These are phyloP conservation scores for Colletotrichum lupini DNA, from an alignment of 2,329 filamentous ascomycete genomes.

Conservation along the genomic window DNA sequence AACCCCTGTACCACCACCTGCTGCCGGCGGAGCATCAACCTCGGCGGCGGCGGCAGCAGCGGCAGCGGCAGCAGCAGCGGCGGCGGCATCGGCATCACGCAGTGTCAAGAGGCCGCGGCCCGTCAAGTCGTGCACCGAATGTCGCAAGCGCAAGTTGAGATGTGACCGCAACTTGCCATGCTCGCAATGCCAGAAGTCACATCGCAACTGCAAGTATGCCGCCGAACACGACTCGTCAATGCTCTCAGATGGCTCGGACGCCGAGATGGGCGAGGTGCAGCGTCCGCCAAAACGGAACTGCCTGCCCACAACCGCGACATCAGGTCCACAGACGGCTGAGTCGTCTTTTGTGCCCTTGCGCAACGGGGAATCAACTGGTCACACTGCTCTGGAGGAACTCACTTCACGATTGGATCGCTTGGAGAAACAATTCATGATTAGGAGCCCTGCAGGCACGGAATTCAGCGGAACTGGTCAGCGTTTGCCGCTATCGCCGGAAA, in stretches of 20 bases:
- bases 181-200: slow-evolving; percentile 68
- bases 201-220: slow-evolving; percentile 63
- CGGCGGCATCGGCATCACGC: slow-evolving; percentile 40
- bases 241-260: slow-evolving; percentile 62
- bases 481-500: slow-evolving; percentile 49
- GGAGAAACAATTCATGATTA: slow-evolving; percentile 60
- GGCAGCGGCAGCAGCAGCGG: slow-evolving; percentile 8
- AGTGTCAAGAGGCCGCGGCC: slow-evolving; percentile 65
- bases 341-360: slow-evolving; percentile 31
- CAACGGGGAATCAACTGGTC: slow-evolving; percentile 44
- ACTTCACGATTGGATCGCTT: slow-evolving; percentile 62
- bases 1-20: slow-evolving; percentile 4
- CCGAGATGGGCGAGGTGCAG: slow-evolving; percentile 45
- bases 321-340: slow-evolving; percentile 13
- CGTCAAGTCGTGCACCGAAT: slow-evolving; percentile 67
- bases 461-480: slow-evolving; percentile 47
- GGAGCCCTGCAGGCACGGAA: slow-evolving; percentile 53
- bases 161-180: slow-evolving; percentile 68
- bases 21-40: slow-evolving; percentile 12
- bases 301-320: slow-evolving; percentile 28
- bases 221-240: slow-evolving; percentile 59
- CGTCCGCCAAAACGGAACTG: slow-evolving; percentile 54
- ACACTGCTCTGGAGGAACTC: slow-evolving; percentile 59
- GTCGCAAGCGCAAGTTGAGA: slow-evolving; percentile 66
- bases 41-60: slow-evolving; percentile 6